Evolutionary conservation across 2,329 filamentous ascomycete species (phyloP), one percentile per base, ranked within the genome.

Genomic region (Phoma sp.): DNA sequence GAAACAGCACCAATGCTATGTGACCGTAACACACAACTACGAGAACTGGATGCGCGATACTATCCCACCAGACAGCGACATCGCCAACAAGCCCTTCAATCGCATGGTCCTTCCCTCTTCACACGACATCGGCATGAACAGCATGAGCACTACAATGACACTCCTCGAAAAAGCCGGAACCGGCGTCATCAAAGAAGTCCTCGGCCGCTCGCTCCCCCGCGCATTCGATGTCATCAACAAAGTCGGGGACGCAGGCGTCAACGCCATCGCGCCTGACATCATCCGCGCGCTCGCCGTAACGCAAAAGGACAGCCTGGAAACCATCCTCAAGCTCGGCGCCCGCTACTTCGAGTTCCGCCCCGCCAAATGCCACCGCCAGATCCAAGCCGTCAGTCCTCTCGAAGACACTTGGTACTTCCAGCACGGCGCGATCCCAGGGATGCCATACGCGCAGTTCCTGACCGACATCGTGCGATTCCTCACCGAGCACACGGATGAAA

Each of bases 331-430:
- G 35, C 73, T 82, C 33, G 81, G 81, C 0, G 79, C 79, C 0
- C 64, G 81, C 4, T 83, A 83, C 68, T 83, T 83, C 48, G 81
- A 83, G 66, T 83, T 82, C 61, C 71, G 81, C 6, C 81, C 81
- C 0, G 81, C 81, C 0, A 77, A 79, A 53, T 76, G 80, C 46
- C 79, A 81, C 63, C 67, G 70, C 1, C 71, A 72, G 51, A 68
- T 83, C 51, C 71, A 76, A 36, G 61, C 57, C 5, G 62, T 70
- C 19, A 66, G 64, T 29, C 69, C 70, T n/a, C 69, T 79, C 6
- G 77, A 79, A 1, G 79, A 82, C 58, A 74, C 73, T 13, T 71
- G 78, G 50, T 84, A 82, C 57, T 84, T 83, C 68, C 78, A 80
- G 61, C 81, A 83, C 64, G 77, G 76, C 52, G 78, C 76, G 6